Evolutionary conservation across 169 alveolate genomes (phyloP), one percentile per base, ranked within the genome.

Genomic region (Plasmodium reichenowi): DNA sequence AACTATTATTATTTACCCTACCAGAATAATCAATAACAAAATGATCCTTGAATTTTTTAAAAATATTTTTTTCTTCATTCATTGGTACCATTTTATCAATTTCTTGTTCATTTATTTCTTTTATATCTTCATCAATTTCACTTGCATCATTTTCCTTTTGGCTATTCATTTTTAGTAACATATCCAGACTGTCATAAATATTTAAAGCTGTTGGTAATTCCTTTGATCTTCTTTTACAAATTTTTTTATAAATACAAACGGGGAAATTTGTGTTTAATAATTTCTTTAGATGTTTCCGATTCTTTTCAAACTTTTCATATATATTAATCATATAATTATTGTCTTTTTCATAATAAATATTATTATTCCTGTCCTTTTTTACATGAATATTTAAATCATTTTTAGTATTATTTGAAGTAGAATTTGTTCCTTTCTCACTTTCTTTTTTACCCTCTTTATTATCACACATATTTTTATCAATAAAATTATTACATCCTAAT

Each of bases 111-210:
- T 67, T 56, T n/a, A 29, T 43, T 13, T 13, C 56, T 15, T 67
- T 32, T 38, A 32, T 10, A n/a, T 38, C 13, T 29, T 15, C 20
- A 6, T 43, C 74, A 12, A n/a, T 9, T 12, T 67, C 58, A 17
- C 7, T 17, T 10, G 24, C n/a, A 15, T 24, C 10, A 29, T 20
- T 60, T 43, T 45, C 38, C 15, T 59, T 52, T 43, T 38, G 12
- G 26, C 9, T 48, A 15, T 15, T 15, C 54, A 59, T 62, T 47
- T 68, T 83, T 6, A 83, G 20, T 54, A 83, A 45, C 4, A 15
- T 52, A 83, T 83, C 74, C 60, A 83, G 70, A 83, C 70, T 83
- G 54, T 68, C 83, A 43, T 83, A 83, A n/a, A 83, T 58, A 48
- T 83, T 83, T 72, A 83, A 56, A 9, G 80, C 20, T 13, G 91